Evolutionary conservation across 805 yeast species (phyloP).

Genomic region (Tetrapisispora pingtungensis): DNA sequence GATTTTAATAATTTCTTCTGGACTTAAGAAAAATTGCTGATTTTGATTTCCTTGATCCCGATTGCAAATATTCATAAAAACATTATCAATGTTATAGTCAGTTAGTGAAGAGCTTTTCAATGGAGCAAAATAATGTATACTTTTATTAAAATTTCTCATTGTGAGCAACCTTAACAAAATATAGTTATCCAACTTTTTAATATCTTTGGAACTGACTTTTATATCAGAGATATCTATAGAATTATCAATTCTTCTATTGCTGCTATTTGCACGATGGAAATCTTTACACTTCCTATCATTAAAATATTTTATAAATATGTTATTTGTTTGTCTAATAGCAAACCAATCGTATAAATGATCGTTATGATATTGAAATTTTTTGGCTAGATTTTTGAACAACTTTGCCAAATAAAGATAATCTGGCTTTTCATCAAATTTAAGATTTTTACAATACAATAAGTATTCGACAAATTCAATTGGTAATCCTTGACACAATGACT

Average conservation of each 20-base stretch:
- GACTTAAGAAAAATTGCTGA: neutral
- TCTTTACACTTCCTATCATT: neutral
- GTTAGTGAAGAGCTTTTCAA: neutral
- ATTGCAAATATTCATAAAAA: conserved; percentile 1
- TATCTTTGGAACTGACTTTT: neutral
- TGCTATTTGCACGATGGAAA: neutral
- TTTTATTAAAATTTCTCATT: conserved; percentile 1
- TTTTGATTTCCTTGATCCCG: neutral
- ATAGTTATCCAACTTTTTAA: conserved; percentile 1
- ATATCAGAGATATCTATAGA: neutral
- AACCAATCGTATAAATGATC: conserved; percentile 98
- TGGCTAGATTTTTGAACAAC: conserved; percentile 78
- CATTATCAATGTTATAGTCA: neutral
- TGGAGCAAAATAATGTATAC: conserved; percentile 1
- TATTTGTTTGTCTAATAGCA: conserved; percentile 29
- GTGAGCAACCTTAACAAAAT: neutral
- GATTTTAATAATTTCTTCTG: conserved; percentile 1
- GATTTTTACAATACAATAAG: conserved; percentile 77
- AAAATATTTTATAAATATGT: neutral
- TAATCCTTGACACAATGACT: conserved; percentile 78
- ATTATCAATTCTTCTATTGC: neutral
- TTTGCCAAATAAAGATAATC: conserved; percentile 85
- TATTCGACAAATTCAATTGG: conserved; percentile 86
- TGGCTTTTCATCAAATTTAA: conserved; percentile 93
- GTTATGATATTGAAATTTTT: conserved; percentile 79